Base-by-base conservation (phyloP, 139 green algal genomes). In the Volvox africanus region DNA sequence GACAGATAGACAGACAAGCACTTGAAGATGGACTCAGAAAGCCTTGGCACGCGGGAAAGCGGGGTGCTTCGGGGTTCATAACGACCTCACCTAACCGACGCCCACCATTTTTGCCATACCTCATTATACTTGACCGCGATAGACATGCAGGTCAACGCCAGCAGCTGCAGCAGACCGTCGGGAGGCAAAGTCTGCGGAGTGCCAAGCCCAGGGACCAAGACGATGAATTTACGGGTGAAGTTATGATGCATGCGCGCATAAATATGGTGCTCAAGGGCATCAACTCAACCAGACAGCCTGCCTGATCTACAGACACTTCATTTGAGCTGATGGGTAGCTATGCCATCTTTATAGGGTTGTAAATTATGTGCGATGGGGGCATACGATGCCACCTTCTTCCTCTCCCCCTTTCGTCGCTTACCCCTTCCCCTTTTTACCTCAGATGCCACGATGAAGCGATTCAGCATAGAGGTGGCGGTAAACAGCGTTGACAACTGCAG, bases 41-140 rank as follows among this genome's bases (percentile, higher is more conserved):
- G n/a, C n/a, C n/a, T n/a, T n/a, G 1, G 76, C 32, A 26, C 61
- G 20, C 14, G 32, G 76, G 12, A 71, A 37, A 69, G 22, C 24
- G 16, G n/a, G n/a, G 30, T 22, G 55, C n/a, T 75, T 12, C 22
- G 24, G 67, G 67, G 5, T 14, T 75, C 24, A 28, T 6, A 28
- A 28, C 11, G 24, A 11, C 5, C 67, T 75, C 5, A 24, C 14
- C 67, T 12, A 12, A 75, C 11, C 67, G 5, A 28, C 14, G 22
- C 67, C 67, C 67, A 3, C 67, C 2, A 26, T 28, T 75, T 28
- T 75, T 30, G 71, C 71, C 83, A 3, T 65, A 88, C 83, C 83
- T 88, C 83, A 6, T 88, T 26, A 36, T 88, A 80, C 83, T 88
- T 88, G 83, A 67, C 67, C 67, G 67, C 83, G 18, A 88, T 17